Evolutionary conservation across 129 eudicot genomes (phyloP).

Genomic region (Tagetes patula): DNA sequence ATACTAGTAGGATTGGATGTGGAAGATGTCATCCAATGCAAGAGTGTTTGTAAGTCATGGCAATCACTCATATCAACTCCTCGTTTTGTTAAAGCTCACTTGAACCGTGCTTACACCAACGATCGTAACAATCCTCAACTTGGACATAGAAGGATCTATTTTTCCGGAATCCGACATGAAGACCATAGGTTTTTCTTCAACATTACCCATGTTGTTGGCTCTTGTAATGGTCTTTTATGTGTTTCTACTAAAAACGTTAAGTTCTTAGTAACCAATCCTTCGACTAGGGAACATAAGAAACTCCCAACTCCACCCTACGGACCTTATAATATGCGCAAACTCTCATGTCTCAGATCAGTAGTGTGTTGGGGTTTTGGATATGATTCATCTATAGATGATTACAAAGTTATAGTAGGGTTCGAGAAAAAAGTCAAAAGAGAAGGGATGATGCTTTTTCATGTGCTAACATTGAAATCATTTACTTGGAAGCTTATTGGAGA

Average conservation of each 20-base stretch:
- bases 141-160: not conserved
- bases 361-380: not conserved
- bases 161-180: no score
- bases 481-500: not conserved
- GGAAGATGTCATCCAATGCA: not conserved
- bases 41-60: conserved; percentile 3
- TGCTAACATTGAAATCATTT: not conserved
- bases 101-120: not conserved
- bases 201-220: not conserved
- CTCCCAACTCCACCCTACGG: not conserved
- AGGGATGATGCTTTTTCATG: not conserved
- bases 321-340: not conserved
- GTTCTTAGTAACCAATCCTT: not conserved
- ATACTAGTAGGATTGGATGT: not conserved
- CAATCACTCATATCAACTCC: not conserved
- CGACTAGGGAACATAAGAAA: not conserved
- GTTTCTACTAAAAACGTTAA: not conserved
- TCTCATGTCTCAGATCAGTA: not conserved
- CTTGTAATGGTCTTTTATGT: not conserved
- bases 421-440: not conserved
- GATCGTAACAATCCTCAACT: not conserved
- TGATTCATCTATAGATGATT: not conserved
- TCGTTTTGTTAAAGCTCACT: not conserved
- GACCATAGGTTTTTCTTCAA: no score
- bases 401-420: not conserved